phyloP scores from a whole-genome alignment of 768 basidiomycete genomes.

The Boletus sp. region DNA sequence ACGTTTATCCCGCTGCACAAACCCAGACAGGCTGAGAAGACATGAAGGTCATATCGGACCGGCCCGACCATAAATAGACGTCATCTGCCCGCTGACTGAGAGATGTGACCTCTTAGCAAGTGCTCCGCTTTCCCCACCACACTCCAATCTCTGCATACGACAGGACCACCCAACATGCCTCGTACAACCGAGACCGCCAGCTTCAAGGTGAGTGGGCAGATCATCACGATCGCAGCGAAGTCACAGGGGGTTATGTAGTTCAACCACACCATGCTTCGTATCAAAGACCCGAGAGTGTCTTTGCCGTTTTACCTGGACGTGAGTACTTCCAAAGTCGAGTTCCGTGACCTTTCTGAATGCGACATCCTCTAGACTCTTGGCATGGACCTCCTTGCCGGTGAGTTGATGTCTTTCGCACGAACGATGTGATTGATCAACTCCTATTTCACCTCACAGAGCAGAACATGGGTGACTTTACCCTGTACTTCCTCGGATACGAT shows the following conservation, averaged over 20 bases:
- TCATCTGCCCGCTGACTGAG: conserved; percentile 4
- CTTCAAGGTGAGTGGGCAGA: conserved; percentile 45
- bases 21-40: background rate
- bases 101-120: conserved; percentile 1
- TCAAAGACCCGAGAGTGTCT: conserved; percentile 83
- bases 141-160: conserved; percentile 7
- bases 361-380: conserved; percentile 48
- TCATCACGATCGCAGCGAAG: background rate
- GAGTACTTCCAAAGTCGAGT: conserved; percentile 14
- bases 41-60: no score
- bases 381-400: conserved; percentile 70
- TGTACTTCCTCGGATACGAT: conserved; percentile 86
- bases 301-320: conserved; percentile 78
- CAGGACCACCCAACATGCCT: conserved; percentile 45
- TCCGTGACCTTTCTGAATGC: background rate
- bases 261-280: conserved; percentile 86
- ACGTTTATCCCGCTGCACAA: background rate
- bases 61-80: conserved; percentile 13
- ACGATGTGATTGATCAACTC: background rate
- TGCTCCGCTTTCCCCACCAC: conserved; percentile 1
- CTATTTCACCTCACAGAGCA: conserved; percentile 39
- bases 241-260: conserved; percentile 41
- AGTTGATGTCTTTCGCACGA: conserved; percentile 1
- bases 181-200: conserved; percentile 61
- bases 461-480: conserved; percentile 59